Base-by-base conservation (phyloP, 306 rosid species). In the Inga leiocalycina region DNA sequence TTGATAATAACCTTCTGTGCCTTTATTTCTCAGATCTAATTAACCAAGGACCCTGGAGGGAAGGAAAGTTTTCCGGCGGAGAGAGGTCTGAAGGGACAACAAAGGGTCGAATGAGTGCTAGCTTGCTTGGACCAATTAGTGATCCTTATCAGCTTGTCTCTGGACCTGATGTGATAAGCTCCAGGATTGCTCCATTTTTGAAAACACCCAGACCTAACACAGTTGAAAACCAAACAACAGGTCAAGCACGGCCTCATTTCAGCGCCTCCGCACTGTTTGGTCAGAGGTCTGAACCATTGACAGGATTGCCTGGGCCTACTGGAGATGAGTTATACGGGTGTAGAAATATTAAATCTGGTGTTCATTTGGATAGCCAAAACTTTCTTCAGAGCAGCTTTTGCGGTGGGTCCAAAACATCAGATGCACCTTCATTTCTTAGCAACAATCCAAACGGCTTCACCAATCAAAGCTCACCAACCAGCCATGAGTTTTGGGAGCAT, bases 201-300 rank as follows among this genome's bases (percentile, higher is more conserved):
- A 84, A 57, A 82, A 62, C 56, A 74, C 66, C 72, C 16, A 52
- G 8, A 67, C n/a, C 79, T 71, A 74, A 88, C 67, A 72, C 57
- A 48, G 81, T 71, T 64, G 84, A 56, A 75, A 75, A 46, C 75
- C 72, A 54, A 5, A 32, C 64, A 44, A 80, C 80, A 41, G 84
- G 65, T 85, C 88, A 84, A 80, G 83, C 86, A 44, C 79, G 77
- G 20, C 87, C 88, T 10, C 79, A 85, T 88, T 77, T 77, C 66
- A 78, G 77, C 71, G 37, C 85, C 79, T 70, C 82, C 54, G 19
- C 75, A 75, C 77, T 75, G 0, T 79, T 76, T 27, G 77, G 79
- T 81, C 82, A 64, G 75, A 77, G 80, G 66, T 68, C 80, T 68
- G 85, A 82, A 76, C 32, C 70, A 19, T 62, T 75, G 43, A 82